Base-by-base conservation (phyloP, 495 filamentous ascomycete genomes). In the Viridothelium virens region DNA sequence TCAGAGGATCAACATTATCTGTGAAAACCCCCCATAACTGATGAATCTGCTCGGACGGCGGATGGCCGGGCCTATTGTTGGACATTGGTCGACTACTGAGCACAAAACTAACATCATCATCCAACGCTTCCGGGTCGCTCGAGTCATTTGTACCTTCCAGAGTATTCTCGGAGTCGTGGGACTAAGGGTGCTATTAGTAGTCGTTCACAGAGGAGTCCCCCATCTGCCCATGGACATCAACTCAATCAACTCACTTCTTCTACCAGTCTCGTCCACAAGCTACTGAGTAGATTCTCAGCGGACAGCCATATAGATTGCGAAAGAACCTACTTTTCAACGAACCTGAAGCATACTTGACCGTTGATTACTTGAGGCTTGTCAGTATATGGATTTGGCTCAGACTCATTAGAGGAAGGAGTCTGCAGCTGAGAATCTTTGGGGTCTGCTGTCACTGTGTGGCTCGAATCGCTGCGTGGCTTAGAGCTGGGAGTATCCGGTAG, bases 1-100 rank as follows among this genome's bases (percentile, higher is more conserved):
- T 80, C 10, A 85, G 76, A 1, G 89, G 89, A 76, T 93, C 89
- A 16, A 85, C 72, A 56, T 81, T 70, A 69, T 83, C 72, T 74
- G 75, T 68, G 71, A 72, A 64, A 72, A 73, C 36, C 74, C 80
- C 61, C 84, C 85, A 79, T 63, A 75, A 78, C 33, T 50, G 36
- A 3, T 34, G 67, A 3, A 78, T 75, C n/a, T 68, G 69, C 9
- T 72, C 69, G 11, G 78, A 71, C 2, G 73, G 48, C 2, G 78
- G 78, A 64, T 80, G 78, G 36, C 59, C 9, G 39, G 59, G 48
- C 36, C 61, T 63, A 33, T 34, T 63, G 61, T 53, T 63, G 7
- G 63, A 46, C 2, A 50, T 63, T 53, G 41, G 14, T 61, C 53
- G 59, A 38, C 61, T 53, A 18, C 38, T 39, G 41, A 67, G 61